phyloP scores from a whole-genome alignment of 306 rosid genomes.

The Begonia masoniana region DNA sequence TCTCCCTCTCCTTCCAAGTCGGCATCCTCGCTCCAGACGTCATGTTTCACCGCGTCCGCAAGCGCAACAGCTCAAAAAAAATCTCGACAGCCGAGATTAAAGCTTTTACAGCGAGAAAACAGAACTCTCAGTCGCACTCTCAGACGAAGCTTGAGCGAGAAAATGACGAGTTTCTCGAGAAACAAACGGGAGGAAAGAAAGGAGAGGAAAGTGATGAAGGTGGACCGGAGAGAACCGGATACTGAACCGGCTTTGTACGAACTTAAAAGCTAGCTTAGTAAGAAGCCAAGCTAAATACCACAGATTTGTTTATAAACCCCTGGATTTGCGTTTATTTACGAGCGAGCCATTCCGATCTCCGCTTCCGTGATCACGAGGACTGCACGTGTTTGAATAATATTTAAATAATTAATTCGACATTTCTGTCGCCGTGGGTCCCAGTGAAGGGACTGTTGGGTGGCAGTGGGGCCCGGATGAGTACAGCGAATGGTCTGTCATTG shows the following conservation, averaged over 20 bases:
- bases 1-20: slow-evolving; percentile 62
- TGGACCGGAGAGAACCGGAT: not conserved
- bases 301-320: slow-evolving; percentile 1
- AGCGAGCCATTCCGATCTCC: slow-evolving; percentile 11
- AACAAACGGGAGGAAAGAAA: slow-evolving; percentile 6
- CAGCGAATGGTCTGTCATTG: no score
- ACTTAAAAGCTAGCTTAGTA: not conserved
- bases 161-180: slow-evolving; percentile 5
- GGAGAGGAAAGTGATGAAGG: not conserved
- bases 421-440: no score
- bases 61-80: not conserved
- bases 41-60: slow-evolving; percentile 14
- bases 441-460: no score
- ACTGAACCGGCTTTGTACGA: slow-evolving; percentile 1
- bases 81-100: not conserved
- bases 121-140: not conserved
- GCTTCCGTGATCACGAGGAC: slow-evolving; percentile 29
- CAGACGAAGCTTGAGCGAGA: not conserved
- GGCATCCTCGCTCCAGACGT: slow-evolving; percentile 56
- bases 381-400: slow-evolving; percentile 29
- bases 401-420: no score
- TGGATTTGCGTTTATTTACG: slow-evolving; percentile 10
- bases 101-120: not conserved
- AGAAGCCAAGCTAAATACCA: slow-evolving; percentile 15
- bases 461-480: no score